phyloP scores from a whole-genome alignment of 345 rosid genomes.

The Lepidium sativum region DNA sequence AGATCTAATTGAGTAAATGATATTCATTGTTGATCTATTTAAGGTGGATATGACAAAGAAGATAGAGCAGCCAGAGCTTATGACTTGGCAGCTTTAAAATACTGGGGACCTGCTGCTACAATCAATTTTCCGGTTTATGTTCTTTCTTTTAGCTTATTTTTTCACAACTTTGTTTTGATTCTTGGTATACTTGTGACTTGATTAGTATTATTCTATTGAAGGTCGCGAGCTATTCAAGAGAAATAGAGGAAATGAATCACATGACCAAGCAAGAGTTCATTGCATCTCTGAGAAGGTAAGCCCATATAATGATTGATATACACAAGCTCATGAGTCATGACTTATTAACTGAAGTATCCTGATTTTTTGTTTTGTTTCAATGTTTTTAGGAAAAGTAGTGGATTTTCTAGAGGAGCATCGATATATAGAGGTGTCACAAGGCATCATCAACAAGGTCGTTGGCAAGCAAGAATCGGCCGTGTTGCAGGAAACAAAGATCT shows the following conservation, averaged over 20 bases:
- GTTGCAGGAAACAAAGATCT: slow-evolving; percentile 99
- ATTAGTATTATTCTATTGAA: not conserved
- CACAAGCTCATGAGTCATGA: not conserved
- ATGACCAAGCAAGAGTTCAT: slow-evolving; percentile 99
- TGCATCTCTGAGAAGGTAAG: slow-evolving; percentile 87
- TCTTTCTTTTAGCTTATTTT: not conserved
- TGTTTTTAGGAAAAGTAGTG: slow-evolving; percentile 83
- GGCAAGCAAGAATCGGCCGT: slow-evolving; percentile 99
- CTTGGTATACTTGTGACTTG: not conserved
- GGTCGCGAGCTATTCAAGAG: slow-evolving; percentile 56
- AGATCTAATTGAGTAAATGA: not conserved
- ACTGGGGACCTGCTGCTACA: slow-evolving; percentile 96
- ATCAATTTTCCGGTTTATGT: slow-evolving; percentile 78
- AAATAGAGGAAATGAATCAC: slow-evolving; percentile 93
- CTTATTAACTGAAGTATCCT: not conserved
- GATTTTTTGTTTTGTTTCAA: not conserved
- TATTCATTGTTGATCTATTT: not conserved
- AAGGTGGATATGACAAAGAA: slow-evolving; percentile 99
- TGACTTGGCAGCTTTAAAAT: slow-evolving; percentile 92
- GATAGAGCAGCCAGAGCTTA: slow-evolving; percentile 99
- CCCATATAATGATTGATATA: not conserved
- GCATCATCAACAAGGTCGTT: slow-evolving; percentile 99
- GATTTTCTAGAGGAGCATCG: slow-evolving; percentile 96
- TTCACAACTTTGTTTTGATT: not conserved
- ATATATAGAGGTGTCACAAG: slow-evolving; percentile 99